phyloP scores from a whole-genome alignment of 805 yeast genomes.

The Ogataea pilisensis region DNA sequence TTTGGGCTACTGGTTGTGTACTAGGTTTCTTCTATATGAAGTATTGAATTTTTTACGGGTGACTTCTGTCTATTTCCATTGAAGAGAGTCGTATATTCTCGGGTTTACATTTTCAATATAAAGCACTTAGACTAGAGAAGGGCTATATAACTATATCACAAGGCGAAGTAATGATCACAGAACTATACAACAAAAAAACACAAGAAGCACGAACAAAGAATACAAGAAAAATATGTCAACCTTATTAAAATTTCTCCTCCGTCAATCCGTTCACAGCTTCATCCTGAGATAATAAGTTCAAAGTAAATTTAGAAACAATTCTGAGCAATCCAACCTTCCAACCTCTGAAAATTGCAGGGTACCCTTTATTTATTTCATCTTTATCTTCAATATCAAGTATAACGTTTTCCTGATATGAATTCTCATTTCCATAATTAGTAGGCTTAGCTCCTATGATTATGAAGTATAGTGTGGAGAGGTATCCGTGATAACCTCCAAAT shows the following conservation, averaged over 20 bases:
- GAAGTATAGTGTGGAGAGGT: conserved; percentile 50
- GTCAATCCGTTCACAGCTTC: conserved; percentile 39
- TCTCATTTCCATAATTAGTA: conserved; percentile 20
- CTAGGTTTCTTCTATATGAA: no score
- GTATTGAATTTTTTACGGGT: no score
- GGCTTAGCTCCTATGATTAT: conserved; percentile 36
- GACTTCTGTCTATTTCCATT: no score
- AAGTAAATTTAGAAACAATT: conserved; percentile 79
- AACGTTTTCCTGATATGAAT: conserved; percentile 18
- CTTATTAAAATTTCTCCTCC: conserved; percentile 38
- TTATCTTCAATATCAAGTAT: conserved; percentile 28
- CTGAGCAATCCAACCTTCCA: conserved; percentile 87
- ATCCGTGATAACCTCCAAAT: conserved; percentile 52
- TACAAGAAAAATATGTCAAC: no score
- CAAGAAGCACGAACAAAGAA: no score
- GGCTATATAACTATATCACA: background rate
- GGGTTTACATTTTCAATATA: no score
- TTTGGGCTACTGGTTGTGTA: no score
- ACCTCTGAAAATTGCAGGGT: conserved; percentile 69
- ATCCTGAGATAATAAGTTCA: conserved; percentile 50
- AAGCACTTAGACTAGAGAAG: no score
- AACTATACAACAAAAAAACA: conserved; percentile 13
- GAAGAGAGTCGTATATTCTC: no score
- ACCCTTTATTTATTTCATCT: conserved; percentile 40
- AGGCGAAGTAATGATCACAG: background rate